A percentile compares a stretch with the other conserved stretches of the same genome.
These are phyloP conservation scores for Puccinia horiana DNA, from an alignment of 1,284 basidiomycete species.

Conservation along the genomic window DNA sequence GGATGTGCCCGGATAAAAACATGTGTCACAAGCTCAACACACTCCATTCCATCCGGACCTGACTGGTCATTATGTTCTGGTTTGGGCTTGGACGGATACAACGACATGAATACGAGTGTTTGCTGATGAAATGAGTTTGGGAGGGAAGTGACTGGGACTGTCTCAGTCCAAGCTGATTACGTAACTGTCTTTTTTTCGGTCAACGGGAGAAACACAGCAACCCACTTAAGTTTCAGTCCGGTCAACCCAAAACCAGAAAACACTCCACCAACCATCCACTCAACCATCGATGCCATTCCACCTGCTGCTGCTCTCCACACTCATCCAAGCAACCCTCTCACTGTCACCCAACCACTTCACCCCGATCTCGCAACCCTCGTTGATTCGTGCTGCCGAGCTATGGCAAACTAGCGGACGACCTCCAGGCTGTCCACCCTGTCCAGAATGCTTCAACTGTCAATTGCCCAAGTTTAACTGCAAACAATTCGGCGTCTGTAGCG, in stretches of 20 bases:
- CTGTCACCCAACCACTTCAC: slow-evolving; percentile 2
- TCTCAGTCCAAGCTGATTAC: no score
- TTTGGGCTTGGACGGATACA: no score
- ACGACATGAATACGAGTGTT: no score
- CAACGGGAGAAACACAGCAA: neutral
- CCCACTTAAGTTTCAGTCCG: no score
- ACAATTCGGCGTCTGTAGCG: slow-evolving; percentile 77
- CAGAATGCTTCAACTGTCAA: slow-evolving; percentile 72
- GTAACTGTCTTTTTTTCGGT: neutral
- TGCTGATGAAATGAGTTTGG: no score
- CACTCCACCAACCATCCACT: neutral
- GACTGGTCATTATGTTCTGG: no score
- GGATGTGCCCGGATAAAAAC: neutral
- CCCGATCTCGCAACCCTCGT: neutral
- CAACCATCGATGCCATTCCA: neutral
- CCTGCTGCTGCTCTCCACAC: neutral
- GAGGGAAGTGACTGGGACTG: no score
- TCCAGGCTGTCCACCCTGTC: slow-evolving; percentile 54
- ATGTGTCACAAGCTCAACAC: no score
- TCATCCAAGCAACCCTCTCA: neutral
- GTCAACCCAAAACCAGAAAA: neutral
- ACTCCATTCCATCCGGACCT: no score
- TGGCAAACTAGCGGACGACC: slow-evolving; percentile 23
- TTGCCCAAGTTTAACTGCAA: slow-evolving; percentile 79
- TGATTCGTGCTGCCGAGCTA: neutral